Base-by-base conservation (phyloP, 441 rosid species). In the Eruca vesicaria region DNA sequence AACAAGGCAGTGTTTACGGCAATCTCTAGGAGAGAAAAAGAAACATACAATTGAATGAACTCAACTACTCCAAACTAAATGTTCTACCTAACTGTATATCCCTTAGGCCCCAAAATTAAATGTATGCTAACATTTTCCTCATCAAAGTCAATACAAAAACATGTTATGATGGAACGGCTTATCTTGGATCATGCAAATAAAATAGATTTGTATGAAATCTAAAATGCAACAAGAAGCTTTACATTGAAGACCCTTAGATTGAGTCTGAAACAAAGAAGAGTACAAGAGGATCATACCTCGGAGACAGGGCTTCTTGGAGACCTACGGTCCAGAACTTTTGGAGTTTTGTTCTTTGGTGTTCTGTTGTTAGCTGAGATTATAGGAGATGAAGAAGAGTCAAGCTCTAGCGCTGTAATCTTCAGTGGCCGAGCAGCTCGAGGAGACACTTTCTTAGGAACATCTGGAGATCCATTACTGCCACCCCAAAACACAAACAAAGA, bases 401-500 rank as follows among this genome's bases (percentile, higher is more conserved):
- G 60, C 23, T 90, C 94, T 32, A 85, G 41, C 48, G 82, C 87
- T 66, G 84, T 45, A 43, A 85, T 78, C 77, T 82, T 92, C 66
- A 87, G 87, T 61, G 86, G 85, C 45, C 90, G 86, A 23, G 79
- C 90, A 62, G 90, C 86, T 75, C 84, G 89, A 52, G 90, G 93
- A 77, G 94, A 88, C 41, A 73, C 83, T 86, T 79, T 92, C 70
- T 79, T 86, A 1, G 88, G 90, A 43, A 80, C 90, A 72, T 88
- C 96, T 0, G 86, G 82, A 35, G 93, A 83, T 80, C 84, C 86
- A 65, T 76, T 88, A 82, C 91, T 92, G 87, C 79, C 50, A n/a
- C 68, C 69, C 12, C 41, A 55, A 66, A 68, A 83, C 75, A 74
- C 52, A n/a, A n/a, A 38, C n/a, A 72, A 19, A 66, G 19, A 48